Evolutionary conservation across 257 asterid species (phyloP), one percentile per base, ranked within the genome.

Genomic region (Anisodus tanguticus): DNA sequence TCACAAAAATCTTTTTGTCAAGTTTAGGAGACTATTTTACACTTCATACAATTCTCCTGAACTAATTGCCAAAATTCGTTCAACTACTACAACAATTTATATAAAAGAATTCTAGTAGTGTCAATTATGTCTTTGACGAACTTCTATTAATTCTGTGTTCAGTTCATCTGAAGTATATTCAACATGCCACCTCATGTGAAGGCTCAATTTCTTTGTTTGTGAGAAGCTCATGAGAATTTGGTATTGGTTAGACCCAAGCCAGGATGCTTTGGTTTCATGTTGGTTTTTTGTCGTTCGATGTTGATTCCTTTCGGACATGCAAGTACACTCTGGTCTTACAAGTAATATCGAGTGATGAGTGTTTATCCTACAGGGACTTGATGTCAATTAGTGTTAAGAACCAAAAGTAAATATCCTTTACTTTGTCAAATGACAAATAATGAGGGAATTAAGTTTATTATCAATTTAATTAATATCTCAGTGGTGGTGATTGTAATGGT

Each of bases 311-410:
- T 26, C 31, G 1, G 82, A 77, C 64, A 53, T 2, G 66, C 15
- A 77, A 77, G 43, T 74, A 74, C 45, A 74, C 43, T 19, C 12
- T 26, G 64, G 13, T 76, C 63, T n/a, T 62, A 62, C 69, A 62
- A 76, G 81, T 76, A 76, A 76, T 53, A 53, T 77, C 11, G 43
- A 49, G 60, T 49, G 57, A 74, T 7, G 60, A 74, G 45, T 49
- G 57, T 67, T 49, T 60, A 74, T 74, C 43, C 81, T 19, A 74
- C 62, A 4, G 22, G 31, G 8, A 77, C 4, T 53, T 77, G 82
- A 39, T 69, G 78, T 54, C 54, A 8, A 8, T 17, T 3, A 39
- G 78, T 7, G 54, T 16, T 68, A 41, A 37, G 11, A 68, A 26
- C 31, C 47, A 49, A 37, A 68, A 0, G 11, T 68, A 37, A 68